Percentiles rank a stretch among this genome's conserved stretches.
phyloP scores from a whole-genome alignment of 169 alveolate species.

The Cryptosporidium canis region DNA sequence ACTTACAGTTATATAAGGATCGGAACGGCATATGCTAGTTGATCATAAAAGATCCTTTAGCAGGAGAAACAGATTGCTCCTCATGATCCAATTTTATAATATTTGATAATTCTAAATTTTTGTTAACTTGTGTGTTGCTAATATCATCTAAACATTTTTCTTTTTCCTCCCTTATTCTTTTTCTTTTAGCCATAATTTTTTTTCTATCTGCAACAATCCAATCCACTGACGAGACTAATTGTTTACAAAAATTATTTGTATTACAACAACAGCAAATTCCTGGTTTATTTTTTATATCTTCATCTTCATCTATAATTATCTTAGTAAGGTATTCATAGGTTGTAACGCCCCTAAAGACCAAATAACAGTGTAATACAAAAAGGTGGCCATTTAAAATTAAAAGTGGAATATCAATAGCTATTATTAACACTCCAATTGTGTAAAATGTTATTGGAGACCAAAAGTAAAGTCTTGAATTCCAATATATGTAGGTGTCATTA shows the following conservation, averaged over 20 bases:
- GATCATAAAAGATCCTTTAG: conserved; percentile 22
- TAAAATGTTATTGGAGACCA: conserved; percentile 66
- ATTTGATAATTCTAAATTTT: conserved; percentile 11
- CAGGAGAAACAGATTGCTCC: conserved; percentile 49
- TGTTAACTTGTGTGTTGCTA: not conserved
- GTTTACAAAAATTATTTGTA: conserved; percentile 19
- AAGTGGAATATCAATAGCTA: conserved; percentile 61
- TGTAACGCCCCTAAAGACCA: conserved; percentile 75
- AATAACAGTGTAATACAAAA: conserved; percentile 74
- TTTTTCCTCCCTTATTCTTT: conserved; percentile 11
- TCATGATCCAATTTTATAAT: conserved; percentile 3
- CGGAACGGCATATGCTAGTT: not conserved
- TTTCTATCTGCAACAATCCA: conserved; percentile 71
- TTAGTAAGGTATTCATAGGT: conserved; percentile 76
- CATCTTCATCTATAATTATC: conserved; percentile 46
- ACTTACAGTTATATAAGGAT: not conserved
- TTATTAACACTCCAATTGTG: conserved; percentile 22
- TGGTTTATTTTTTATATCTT: not conserved
- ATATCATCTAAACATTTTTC: not conserved
- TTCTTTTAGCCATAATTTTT: conserved; percentile 18
- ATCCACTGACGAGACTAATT: conserved; percentile 51
- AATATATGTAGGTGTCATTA: conserved; percentile 2
- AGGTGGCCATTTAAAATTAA: conserved; percentile 55
- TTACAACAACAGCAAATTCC: conserved; percentile 18
- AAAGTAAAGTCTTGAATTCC: conserved; percentile 46